A percentile compares a stretch with the other conserved stretches of the same genome.
phyloP scores from a whole-genome alignment of 805 yeast species.

The Kuraishia floccosa region DNA sequence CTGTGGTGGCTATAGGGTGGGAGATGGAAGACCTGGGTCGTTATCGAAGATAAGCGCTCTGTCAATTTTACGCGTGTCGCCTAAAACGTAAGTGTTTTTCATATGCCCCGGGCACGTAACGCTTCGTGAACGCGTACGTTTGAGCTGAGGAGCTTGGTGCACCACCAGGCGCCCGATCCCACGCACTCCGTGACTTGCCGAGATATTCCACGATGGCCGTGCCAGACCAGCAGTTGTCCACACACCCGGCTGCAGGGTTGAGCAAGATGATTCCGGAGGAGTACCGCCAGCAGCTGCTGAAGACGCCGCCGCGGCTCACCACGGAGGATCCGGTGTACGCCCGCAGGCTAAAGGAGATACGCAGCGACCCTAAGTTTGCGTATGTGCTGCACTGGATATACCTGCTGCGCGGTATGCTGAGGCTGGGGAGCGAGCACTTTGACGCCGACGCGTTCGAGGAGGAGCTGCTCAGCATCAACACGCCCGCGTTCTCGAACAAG shows the following conservation, averaged over 20 bases:
- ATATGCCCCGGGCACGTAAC: too few relatives aligned
- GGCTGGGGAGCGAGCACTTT: conserved; percentile 37
- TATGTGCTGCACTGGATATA: conserved; percentile 44
- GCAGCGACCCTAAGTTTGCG: conserved; percentile 25
- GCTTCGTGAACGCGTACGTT: too few relatives aligned
- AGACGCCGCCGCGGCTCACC: conserved; percentile 24
- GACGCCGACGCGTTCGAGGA: conserved; percentile 53
- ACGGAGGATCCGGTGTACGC: conserved; percentile 25
- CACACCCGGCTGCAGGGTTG: conserved; percentile 19
- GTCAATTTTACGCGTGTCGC: too few relatives aligned
- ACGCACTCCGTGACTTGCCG: too few relatives aligned
- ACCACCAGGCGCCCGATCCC: too few relatives aligned
- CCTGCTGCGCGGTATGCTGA: conserved; percentile 38
- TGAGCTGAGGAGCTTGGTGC: too few relatives aligned
- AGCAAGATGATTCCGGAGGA: conserved; percentile 21
- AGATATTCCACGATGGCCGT: too few relatives aligned
- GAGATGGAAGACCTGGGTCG: too few relatives aligned
- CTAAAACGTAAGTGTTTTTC: too few relatives aligned
- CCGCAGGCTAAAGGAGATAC: conserved; percentile 15
- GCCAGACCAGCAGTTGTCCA: too few relatives aligned
- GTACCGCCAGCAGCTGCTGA: conserved; percentile 19
- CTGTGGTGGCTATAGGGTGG: too few relatives aligned
- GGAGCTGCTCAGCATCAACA: conserved; percentile 37
- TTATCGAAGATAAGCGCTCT: too few relatives aligned
- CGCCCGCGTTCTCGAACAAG: conserved; percentile 27